A percentile compares a stretch with the other conserved stretches of the same genome.
phyloP scores from a whole-genome alignment of 1,139 yeast genomes.

The Yamadazyma triangularis region DNA sequence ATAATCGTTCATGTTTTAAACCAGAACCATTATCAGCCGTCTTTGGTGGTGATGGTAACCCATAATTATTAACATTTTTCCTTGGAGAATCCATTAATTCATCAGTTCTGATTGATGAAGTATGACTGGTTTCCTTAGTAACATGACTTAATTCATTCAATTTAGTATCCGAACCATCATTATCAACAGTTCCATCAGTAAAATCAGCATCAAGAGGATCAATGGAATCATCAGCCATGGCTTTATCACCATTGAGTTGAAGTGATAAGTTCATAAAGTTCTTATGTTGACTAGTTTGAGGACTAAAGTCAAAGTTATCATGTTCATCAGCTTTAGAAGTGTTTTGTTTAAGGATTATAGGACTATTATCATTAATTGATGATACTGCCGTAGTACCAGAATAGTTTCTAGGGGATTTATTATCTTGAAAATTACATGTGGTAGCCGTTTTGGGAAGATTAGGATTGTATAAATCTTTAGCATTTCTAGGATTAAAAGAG shows the following conservation, averaged over 20 bases:
- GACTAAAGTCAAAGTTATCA: constrained; percentile 10
- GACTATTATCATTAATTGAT: constrained; percentile 7
- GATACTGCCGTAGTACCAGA: constrained; percentile 12
- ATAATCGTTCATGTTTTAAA: constrained; percentile 16
- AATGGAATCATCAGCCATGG: constrained; percentile 1
- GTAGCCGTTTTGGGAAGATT: constrained; percentile 4
- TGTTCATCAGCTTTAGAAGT: constrained; percentile 4
- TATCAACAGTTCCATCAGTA: constrained; percentile 1
- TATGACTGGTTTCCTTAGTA: constrained; percentile 14
- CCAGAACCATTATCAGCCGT: constrained; percentile 2
- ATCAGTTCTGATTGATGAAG: constrained; percentile 10
- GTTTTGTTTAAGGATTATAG: constrained; percentile 6
- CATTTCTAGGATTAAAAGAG: too few species aligned
- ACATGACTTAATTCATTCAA: constrained; percentile 10
- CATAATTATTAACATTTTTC: constrained; percentile 4
- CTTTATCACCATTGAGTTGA: constrained; percentile 14
- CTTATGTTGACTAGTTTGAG: constrained; percentile 12
- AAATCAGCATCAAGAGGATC: constrained; percentile 2
- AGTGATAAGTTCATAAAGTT: constrained; percentile 31
- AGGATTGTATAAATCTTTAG: too few species aligned
- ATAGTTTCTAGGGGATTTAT: constrained; percentile 9
- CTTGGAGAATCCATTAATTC: constrained; percentile 13
- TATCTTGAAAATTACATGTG: constrained; percentile 2
- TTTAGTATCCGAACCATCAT: constrained; percentile 1
- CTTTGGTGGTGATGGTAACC: constrained; percentile 9